Evolutionary conservation across 352 stramenopile species (phyloP).

Genomic region (Aphanomyces euteiches): DNA sequence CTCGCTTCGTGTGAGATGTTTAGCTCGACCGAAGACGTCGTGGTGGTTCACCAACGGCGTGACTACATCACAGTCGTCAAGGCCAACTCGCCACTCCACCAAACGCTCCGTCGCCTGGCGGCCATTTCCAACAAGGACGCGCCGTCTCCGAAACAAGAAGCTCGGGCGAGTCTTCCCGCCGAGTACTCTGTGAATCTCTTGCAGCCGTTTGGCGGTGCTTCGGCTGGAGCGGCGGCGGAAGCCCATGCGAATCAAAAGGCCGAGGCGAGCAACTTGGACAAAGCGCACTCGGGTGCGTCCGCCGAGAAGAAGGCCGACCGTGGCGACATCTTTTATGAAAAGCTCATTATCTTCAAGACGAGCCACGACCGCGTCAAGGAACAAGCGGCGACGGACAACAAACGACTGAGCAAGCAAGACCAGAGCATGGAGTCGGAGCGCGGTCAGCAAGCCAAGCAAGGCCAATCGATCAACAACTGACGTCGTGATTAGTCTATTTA

Average conservation of each 20-base stretch:
- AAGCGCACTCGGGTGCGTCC: conserved; percentile 21
- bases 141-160: too few relatives aligned
- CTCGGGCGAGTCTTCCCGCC: background rate
- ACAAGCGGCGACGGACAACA: background rate
- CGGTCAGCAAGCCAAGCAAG: background rate
- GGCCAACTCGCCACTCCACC: too few relatives aligned
- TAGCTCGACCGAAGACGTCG: too few relatives aligned
- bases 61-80: too few relatives aligned
- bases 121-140: too few relatives aligned
- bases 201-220: conserved; percentile 19
- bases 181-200: conserved; percentile 11
- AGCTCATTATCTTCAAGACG: conserved; percentile 31
- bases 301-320: conserved; percentile 29
- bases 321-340: conserved; percentile 30
- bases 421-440: background rate
- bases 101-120: too few relatives aligned
- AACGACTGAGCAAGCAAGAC: background rate
- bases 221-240: background rate
- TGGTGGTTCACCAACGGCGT: too few relatives aligned
- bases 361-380: conserved; percentile 29
- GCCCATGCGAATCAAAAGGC: background rate
- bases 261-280: conserved; percentile 20
- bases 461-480: background rate
- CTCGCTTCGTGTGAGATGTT: too few relatives aligned
- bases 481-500: background rate